These are phyloP conservation scores for Yarrowia divulgata DNA, from an alignment of 805 yeast species.

Conservation along the genomic window DNA sequence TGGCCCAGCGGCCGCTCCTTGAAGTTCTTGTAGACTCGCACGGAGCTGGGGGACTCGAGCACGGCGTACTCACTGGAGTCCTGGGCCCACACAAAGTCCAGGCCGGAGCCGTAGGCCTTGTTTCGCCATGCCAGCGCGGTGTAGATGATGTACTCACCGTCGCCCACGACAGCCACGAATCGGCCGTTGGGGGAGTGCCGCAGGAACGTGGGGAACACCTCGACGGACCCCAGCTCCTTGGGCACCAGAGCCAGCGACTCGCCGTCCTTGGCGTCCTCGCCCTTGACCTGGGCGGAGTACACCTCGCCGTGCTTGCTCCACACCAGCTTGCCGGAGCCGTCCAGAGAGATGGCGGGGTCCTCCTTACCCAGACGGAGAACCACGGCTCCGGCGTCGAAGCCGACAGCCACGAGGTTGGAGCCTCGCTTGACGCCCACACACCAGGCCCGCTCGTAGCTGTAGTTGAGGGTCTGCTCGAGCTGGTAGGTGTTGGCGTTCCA, in stretches of 20 bases:
- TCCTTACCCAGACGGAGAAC: slow-evolving; percentile 90
- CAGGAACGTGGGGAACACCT: slow-evolving; percentile 86
- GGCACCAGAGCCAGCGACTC: slow-evolving; percentile 77
- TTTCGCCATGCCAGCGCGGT: slow-evolving; percentile 99
- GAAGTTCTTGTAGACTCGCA: slow-evolving; percentile 82
- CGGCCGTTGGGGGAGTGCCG: slow-evolving; percentile 97
- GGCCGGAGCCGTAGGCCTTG: slow-evolving; percentile 87
- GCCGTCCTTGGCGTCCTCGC: slow-evolving; percentile 77
- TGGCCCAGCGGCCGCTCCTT: slow-evolving; percentile 72
- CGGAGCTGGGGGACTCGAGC: slow-evolving; percentile 68
- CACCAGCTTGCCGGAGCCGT: slow-evolving; percentile 86
- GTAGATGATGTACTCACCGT: slow-evolving; percentile 95
- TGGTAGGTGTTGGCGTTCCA: slow-evolving; percentile 97
- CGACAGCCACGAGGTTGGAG: slow-evolving; percentile 83
- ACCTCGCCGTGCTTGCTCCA: slow-evolving; percentile 93
- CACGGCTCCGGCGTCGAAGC: slow-evolving; percentile 94
- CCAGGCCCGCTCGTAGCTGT: slow-evolving; percentile 97
- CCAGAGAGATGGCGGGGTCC: slow-evolving; percentile 93
- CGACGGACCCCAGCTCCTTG: slow-evolving; percentile 93
- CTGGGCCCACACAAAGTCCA: slow-evolving; percentile 93
- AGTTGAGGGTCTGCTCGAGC: slow-evolving; percentile 87
- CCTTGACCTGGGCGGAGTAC: slow-evolving; percentile 79
- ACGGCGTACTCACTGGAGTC: slow-evolving; percentile 89
- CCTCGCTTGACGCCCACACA: slow-evolving; percentile 80
- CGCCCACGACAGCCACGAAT: slow-evolving; percentile 96